phyloP scores from a whole-genome alignment of 2,329 filamentous ascomycete genomes.

The Venturia carpophila region DNA sequence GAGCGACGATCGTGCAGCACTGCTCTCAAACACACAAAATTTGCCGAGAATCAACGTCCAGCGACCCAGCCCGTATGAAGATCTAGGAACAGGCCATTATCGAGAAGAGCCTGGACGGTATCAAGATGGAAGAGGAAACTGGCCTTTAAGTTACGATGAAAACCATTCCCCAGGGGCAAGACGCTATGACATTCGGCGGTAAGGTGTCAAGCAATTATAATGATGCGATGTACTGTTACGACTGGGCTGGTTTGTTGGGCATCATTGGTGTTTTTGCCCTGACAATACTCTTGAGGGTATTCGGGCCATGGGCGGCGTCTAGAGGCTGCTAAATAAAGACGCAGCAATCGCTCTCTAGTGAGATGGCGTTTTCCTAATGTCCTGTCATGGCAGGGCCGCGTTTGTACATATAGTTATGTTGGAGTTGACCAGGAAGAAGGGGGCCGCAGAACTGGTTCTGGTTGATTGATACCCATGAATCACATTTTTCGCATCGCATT shows the following conservation, averaged over 20 bases:
- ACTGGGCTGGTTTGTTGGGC: not conserved
- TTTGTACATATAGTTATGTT: not conserved
- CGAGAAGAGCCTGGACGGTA: not conserved
- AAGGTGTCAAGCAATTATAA: not conserved
- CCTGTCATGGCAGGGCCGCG: not conserved
- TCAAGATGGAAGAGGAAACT: not conserved
- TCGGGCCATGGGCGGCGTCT: not conserved
- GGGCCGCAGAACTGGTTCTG: not conserved
- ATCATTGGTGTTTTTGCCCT: conserved; percentile 2
- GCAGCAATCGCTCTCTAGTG: not conserved
- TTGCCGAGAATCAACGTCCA: conserved; percentile 12
- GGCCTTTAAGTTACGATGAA: not conserved
- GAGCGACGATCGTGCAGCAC: conserved; percentile 5
- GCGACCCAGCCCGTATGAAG: conserved; percentile 12
- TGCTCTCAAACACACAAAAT: conserved; percentile 12
- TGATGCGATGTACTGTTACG: conserved; percentile 3
- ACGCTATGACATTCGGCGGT: not conserved
- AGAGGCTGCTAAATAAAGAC: not conserved
- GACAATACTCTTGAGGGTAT: not conserved
- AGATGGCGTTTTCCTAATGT: not conserved
- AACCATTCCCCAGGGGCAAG: not conserved
- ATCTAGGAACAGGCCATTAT: not conserved
- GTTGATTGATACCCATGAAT: not conserved
- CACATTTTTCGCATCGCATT: no score
- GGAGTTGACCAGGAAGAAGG: not conserved